Evolutionary conservation across 2,329 filamentous ascomycete genomes (phyloP).

Genomic region (Aspergillus sp.): DNA sequence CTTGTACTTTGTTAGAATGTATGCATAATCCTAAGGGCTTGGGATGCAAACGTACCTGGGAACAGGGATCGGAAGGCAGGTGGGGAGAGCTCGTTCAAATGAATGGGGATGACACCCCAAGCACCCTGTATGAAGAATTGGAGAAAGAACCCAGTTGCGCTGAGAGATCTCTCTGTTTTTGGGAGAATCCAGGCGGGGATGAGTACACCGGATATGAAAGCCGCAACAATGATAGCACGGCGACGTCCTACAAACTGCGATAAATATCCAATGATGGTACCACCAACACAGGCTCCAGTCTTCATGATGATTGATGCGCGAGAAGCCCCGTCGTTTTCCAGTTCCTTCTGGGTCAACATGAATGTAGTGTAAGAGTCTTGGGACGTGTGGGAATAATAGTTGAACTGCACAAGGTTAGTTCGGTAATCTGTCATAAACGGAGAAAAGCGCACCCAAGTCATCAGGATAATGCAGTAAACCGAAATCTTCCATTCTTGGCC

Average conservation of each 20-base stretch:
- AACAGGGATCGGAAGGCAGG: conserved; percentile 67
- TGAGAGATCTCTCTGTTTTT: conserved; percentile 27
- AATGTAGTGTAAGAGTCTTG: conserved; percentile 83
- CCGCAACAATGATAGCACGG: conserved; percentile 54
- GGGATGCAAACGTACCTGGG: conserved; percentile 51
- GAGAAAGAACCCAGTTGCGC: conserved; percentile 37
- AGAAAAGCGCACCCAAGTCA: conserved; percentile 59
- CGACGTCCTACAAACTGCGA: conserved; percentile 76
- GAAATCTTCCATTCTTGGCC: conserved; percentile 72
- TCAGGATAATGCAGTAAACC: conserved; percentile 73
- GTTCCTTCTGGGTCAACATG: conserved; percentile 70
- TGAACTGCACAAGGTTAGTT: conserved; percentile 45
- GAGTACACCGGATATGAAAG: conserved; percentile 64
- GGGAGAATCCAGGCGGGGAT: conserved; percentile 72
- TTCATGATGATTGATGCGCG: conserved; percentile 83
- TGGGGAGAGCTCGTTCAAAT: conserved; percentile 74
- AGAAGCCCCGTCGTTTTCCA: conserved; percentile 63
- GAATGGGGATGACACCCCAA: conserved; percentile 70
- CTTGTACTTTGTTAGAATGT: conserved; percentile 8
- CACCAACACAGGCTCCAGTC: conserved; percentile 68
- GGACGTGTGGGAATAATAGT: conserved; percentile 74
- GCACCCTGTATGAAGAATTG: conserved; percentile 72
- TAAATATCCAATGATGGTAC: conserved; percentile 58
- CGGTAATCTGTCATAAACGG: neutral
- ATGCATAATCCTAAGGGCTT: no score